Conservation (phyloP, 495 filamentous ascomycete species). For the Symbiotaphrina buchneri region DNA sequence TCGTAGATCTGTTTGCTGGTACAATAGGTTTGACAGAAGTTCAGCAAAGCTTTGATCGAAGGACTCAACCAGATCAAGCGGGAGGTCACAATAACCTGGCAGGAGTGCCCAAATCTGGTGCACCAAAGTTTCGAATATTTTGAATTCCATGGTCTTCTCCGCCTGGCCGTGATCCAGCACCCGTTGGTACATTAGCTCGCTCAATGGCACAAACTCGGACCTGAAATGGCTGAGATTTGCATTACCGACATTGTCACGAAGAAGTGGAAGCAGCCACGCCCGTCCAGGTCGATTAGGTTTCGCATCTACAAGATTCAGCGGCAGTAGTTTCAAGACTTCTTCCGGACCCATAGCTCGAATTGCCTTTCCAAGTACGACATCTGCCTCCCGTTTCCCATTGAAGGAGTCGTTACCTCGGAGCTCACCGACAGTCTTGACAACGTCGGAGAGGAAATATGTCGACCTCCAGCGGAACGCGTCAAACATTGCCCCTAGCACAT, state of each 20-base stretch:
- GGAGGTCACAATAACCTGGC: slow-evolving; percentile 88
- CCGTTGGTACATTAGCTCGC: slow-evolving; percentile 71
- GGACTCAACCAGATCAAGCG: slow-evolving; percentile 41
- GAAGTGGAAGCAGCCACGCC: slow-evolving; percentile 83
- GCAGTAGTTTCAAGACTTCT: slow-evolving; percentile 53
- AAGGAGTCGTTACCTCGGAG: slow-evolving; percentile 78
- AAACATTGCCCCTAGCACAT: slow-evolving; percentile 69
- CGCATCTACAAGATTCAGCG: slow-evolving; percentile 63
- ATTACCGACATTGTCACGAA: slow-evolving; percentile 68
- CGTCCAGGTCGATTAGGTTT: slow-evolving; percentile 55
- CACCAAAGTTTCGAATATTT: slow-evolving; percentile 91
- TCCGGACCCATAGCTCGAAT: slow-evolving; percentile 76
- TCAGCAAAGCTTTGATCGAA: slow-evolving; percentile 84
- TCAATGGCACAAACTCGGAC: slow-evolving; percentile 65
- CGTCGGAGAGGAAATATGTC: slow-evolving; percentile 45
- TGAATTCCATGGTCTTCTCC: slow-evolving; percentile 80
- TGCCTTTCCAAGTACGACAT: slow-evolving; percentile 67
- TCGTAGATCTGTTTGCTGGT: slow-evolving; percentile 73
- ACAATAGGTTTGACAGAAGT: slow-evolving; percentile 72
- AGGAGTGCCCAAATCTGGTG: slow-evolving; percentile 88
- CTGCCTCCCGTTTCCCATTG: slow-evolving; percentile 83
- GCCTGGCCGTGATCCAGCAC: slow-evolving; percentile 56
- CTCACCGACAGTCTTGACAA: slow-evolving; percentile 62
- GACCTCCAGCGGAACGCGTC: slow-evolving; percentile 71
- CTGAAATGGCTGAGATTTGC: slow-evolving; percentile 72